phyloP scores from a whole-genome alignment of 2,329 filamentous ascomycete species.

The Fusarium torulosum region DNA sequence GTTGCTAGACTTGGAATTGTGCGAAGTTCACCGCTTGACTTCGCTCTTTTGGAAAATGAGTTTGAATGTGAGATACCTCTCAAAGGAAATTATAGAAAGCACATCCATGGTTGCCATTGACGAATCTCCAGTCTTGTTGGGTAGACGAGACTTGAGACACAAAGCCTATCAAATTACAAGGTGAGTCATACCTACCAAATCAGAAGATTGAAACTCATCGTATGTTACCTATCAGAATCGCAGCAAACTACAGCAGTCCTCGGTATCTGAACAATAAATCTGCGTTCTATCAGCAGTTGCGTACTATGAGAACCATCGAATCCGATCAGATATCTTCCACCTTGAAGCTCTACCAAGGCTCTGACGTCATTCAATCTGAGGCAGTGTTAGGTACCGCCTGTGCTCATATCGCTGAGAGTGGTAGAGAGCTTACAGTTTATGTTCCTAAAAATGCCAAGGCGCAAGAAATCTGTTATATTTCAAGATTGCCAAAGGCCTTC shows the following conservation, averaged over 20 bases:
- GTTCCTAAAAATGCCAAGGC: neutral
- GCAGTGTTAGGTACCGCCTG: neutral
- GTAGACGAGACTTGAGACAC: conserved; percentile 1
- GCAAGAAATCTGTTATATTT: neutral
- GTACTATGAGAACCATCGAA: conserved; percentile 11
- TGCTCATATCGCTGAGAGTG: neutral
- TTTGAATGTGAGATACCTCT: conserved; percentile 7
- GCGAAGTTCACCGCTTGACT: neutral
- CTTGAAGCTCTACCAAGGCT: conserved; percentile 16
- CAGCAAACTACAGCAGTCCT: conserved; percentile 18
- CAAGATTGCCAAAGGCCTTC: no score
- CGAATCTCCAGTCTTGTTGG: neutral
- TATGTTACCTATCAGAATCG: conserved; percentile 3
- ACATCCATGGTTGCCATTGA: no score
- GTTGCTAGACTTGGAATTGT: conserved; percentile 18
- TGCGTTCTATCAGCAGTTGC: conserved; percentile 17
- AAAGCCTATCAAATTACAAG: conserved; percentile 29
- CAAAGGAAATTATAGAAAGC: neutral
- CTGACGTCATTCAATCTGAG: neutral
- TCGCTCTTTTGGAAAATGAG: conserved; percentile 1
- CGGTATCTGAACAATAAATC: conserved; percentile 5
- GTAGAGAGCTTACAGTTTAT: conserved; percentile 15
- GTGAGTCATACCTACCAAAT: conserved; percentile 1
- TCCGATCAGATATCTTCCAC: conserved; percentile 2
- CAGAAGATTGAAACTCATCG: neutral